Evolutionary conservation across 129 eudicot genomes (phyloP).

Genomic region (Flaveria sonorensis): DNA sequence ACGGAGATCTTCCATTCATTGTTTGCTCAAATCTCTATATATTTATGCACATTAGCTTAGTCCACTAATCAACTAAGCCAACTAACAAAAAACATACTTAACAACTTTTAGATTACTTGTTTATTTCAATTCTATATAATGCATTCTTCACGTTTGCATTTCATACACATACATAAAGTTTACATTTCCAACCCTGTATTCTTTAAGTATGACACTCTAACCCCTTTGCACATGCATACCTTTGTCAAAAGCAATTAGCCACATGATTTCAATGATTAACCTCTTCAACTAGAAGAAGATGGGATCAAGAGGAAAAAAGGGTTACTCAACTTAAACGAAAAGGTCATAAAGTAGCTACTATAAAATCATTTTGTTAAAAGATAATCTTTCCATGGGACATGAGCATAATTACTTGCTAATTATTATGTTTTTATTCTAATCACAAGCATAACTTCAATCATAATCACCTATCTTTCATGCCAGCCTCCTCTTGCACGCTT

Average conservation of each 20-base stretch:
- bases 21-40: too few relatives aligned
- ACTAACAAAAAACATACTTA: too few relatives aligned
- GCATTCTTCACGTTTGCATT: not conserved
- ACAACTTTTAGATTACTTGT: too few relatives aligned
- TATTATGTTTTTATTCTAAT: constrained; percentile 33
- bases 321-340: constrained; percentile 32
- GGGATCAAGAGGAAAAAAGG: constrained; percentile 27
- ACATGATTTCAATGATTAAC: constrained; percentile 37
- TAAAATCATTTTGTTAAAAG: constrained; percentile 18
- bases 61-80: too few relatives aligned
- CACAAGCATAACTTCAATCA: constrained; percentile 32
- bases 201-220: not conserved
- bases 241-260: constrained; percentile 27
- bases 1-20: too few relatives aligned
- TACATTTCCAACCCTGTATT: not conserved
- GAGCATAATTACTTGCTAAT: constrained; percentile 31
- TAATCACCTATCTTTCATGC: constrained; percentile 29
- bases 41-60: too few relatives aligned
- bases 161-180: not conserved
- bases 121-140: not conserved
- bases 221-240: constrained; percentile 10
- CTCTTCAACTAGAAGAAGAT: constrained; percentile 30
- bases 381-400: constrained; percentile 32
- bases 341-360: constrained; percentile 34
- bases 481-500: constrained; percentile 36